Evolutionary conservation across 352 stramenopile species (phyloP), one percentile per base, ranked within the genome.

Genomic region (Phytophthora multivora): DNA sequence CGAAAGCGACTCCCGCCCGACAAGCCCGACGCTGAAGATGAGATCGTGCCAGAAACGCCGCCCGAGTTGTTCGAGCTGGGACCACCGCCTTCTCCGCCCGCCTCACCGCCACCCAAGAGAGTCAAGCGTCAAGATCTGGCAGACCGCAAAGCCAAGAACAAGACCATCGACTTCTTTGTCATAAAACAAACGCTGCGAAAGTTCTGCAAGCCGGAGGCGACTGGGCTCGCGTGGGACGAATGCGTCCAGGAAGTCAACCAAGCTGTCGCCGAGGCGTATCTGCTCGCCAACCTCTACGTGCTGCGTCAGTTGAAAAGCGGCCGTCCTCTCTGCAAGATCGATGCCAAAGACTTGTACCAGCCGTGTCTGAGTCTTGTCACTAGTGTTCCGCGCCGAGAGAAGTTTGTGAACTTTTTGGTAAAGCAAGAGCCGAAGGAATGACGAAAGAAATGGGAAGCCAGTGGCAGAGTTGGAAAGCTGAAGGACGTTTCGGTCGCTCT

Each of bases 1-100:
- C 15, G 39, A 25, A 45, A 45, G 39, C 39, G 39, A 25, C 39
- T 45, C n/a, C 39, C 39, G 39, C 39, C n/a, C n/a, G 39, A 45
- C 39, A 45, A 45, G 16, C 15, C 39, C 0, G n/a, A 5, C n/a
- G 26, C 5, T n/a, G 39, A 45, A 12, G 39, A 45, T 12, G 39
- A 45, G 39, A 45, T 45, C 16, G 16, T 28, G n/a, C 5, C 39
- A 25, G 39, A 45, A 18, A 45, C 16, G 12, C 16, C 39, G 39
- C 39, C 39, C 5, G 21, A 23, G 21, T 4, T 23, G 21, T 23
- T 4, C 21, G 21, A 23, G 21, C 21, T 23, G 21, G 21, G 21
- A 23, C 21, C 21, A 23, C 21, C 21, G 1, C 4, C 21, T 23
- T 23, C 21, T 23, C 12, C 3, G 39, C 5, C 3, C 1, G 9